Conservation (phyloP, 768 basidiomycete genomes). For the Russula abietina region DNA sequence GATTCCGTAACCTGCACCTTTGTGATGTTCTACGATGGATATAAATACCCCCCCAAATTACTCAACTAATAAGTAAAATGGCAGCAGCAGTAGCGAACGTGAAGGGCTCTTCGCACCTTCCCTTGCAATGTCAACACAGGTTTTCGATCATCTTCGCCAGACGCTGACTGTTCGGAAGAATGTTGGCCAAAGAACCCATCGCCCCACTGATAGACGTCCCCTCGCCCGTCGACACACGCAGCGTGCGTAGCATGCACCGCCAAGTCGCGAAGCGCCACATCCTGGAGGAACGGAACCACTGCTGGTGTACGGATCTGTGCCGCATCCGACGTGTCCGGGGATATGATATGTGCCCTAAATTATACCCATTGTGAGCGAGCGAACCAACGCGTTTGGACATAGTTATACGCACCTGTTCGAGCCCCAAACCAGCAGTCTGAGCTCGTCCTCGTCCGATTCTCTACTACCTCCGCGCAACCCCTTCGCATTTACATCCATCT, state of each 20-base stretch:
- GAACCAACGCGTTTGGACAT: too few species aligned
- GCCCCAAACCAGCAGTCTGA: constrained; percentile 53
- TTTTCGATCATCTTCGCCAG: constrained; percentile 25
- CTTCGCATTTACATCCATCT: constrained; percentile 6
- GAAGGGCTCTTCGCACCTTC: constrained; percentile 42
- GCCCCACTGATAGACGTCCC: constrained; percentile 85
- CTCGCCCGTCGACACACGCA: constrained; percentile 71
- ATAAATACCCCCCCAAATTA: too few species aligned
- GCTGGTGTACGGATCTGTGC: constrained; percentile 47
- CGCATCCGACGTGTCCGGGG: constrained; percentile 35
- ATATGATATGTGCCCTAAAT: constrained; percentile 42
- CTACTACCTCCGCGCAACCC: constrained; percentile 27
- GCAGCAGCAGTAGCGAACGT: background rate
- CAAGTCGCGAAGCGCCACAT: constrained; percentile 67
- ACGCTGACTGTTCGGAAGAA: constrained; percentile 19
- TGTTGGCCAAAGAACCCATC: constrained; percentile 46
- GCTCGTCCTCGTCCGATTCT: constrained; percentile 37
- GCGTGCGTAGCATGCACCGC: constrained; percentile 60
- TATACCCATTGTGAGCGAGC: too few species aligned
- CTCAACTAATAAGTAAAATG: too few species aligned
- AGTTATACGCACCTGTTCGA: too few species aligned
- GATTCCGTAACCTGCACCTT: constrained; percentile 53
- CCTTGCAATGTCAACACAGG: constrained; percentile 56
- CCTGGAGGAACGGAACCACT: constrained; percentile 52
- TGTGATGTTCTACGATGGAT: constrained; percentile 66